phyloP scores from a whole-genome alignment of 768 basidiomycete species.

The Asterophora lycoperdoides region DNA sequence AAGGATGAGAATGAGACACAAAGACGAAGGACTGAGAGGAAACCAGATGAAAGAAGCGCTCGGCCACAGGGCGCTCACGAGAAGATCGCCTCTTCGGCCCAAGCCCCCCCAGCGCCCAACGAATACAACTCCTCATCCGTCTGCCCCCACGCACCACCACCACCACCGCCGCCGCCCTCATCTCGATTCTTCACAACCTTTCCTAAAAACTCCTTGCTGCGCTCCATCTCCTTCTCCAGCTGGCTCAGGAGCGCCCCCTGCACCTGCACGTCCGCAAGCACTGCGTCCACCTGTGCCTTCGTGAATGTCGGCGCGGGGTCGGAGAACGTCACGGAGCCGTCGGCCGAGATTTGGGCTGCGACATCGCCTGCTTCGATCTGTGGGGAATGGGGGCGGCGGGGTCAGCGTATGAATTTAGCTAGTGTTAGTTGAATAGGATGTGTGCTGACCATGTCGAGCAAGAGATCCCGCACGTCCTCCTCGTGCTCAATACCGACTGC shows the following conservation, averaged over 20 bases:
- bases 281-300: constrained; percentile 55
- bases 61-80: not conserved
- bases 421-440: too few species aligned
- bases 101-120: not conserved
- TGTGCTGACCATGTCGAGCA: constrained; percentile 67
- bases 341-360: constrained; percentile 59
- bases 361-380: constrained; percentile 74
- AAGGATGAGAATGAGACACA: too few species aligned
- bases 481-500: constrained; percentile 46
- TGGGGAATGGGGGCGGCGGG: not conserved
- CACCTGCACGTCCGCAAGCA: constrained; percentile 50
- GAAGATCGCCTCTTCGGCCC: constrained; percentile 11
- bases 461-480: constrained; percentile 51
- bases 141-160: constrained; percentile 12
- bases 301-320: constrained; percentile 58
- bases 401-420: too few species aligned
- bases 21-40: too few species aligned
- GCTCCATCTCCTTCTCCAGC: constrained; percentile 53
- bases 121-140: constrained; percentile 20
- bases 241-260: constrained; percentile 45
- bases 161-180: not conserved
- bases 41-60: too few species aligned
- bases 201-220: constrained; percentile 66
- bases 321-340: constrained; percentile 71
- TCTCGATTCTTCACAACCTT: constrained; percentile 48